A percentile compares a stretch with the other conserved stretches of the same genome.
phyloP scores from a whole-genome alignment of 2,329 filamentous ascomycete species.

The Onygenales sp. region DNA sequence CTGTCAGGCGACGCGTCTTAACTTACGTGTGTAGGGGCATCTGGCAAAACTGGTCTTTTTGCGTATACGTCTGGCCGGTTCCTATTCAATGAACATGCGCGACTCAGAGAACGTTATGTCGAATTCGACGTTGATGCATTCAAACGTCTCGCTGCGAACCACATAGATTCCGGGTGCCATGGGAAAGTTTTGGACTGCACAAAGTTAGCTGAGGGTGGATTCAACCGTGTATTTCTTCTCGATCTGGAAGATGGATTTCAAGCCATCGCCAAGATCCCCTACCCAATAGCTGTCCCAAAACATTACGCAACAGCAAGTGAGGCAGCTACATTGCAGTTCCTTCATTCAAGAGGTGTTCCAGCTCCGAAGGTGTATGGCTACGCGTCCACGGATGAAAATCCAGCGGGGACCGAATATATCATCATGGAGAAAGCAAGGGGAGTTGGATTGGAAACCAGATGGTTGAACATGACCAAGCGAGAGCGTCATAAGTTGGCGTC shows the following conservation, averaged over 20 bases:
- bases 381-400: constrained; percentile 23
- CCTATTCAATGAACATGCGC: constrained; percentile 7
- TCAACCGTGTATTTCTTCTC: constrained; percentile 18
- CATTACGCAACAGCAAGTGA: constrained; percentile 22
- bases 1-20: too few relatives aligned
- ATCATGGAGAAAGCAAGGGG: constrained; percentile 30
- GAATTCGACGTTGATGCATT: constrained; percentile 9
- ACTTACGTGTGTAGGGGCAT: too few relatives aligned
- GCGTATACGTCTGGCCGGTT: constrained; percentile 9
- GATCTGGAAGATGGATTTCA: constrained; percentile 14
- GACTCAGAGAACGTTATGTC: constrained; percentile 7
- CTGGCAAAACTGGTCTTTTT: constrained; percentile 2
- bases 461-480: constrained; percentile 15
- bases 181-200: constrained; percentile 6
- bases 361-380: constrained; percentile 28
- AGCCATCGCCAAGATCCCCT: constrained; percentile 19
- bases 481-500: constrained; percentile 10
- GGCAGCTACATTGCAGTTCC: constrained; percentile 25
- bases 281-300: constrained; percentile 14
- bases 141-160: constrained; percentile 5
- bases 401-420: constrained; percentile 32
- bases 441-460: constrained; percentile 20
- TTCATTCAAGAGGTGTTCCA: constrained; percentile 22
- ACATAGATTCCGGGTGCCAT: constrained; percentile 1
- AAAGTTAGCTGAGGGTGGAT: constrained; percentile 18